Base-by-base conservation (phyloP, 1,139 yeast species). In the Suhomyces bokatorum region DNA sequence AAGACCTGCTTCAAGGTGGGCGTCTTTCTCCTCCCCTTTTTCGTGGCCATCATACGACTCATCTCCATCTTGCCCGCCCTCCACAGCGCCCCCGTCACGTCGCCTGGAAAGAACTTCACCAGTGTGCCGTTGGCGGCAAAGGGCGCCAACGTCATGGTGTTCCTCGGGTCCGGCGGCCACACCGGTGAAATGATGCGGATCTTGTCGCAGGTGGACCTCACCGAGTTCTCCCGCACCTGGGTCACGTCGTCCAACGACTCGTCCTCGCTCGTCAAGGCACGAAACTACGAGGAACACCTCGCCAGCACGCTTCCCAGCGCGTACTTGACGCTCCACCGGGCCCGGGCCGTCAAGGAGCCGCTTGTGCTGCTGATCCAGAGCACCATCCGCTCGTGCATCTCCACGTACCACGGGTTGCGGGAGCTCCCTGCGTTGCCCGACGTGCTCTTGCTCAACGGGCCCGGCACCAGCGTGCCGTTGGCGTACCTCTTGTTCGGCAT, bases 131-230 rank as follows among this genome's bases (percentile, higher is more conserved):
- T 46, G 14, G 44, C 43, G 2, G 42, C 38, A 15, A 45, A 51
- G 32, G 70, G 68, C 8, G 49, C 63, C 27, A 58, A 56, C 17
- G 55, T 81, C 15, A 73, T 85, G 77, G 68, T 85, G 1, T 70
- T 86, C 12, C 62, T 87, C 6, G 96, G 95, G 0, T 86, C 95
- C 1, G 99, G 80, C 0, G 99, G 98, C 1, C 99, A 93, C 59
- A 91, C 98, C 0, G 98, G 97, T 1, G 98, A 93, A 62, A 88
- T 93, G 96, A 62, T 90, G 26, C 70, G 93, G 32, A 69, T 93
- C 26, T 60, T 88, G 13, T 60, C 67, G 6, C 68, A 71, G 47
- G 56, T 64, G 33, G 53, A 66, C 35, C 33, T 75, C 20, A 31
- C 54, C 0, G 44, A 48, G 3, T 56, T 70, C 16, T 44, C 63